Conservation (phyloP, 2,329 filamentous ascomycete genomes). For the Penicillium sp. region DNA sequence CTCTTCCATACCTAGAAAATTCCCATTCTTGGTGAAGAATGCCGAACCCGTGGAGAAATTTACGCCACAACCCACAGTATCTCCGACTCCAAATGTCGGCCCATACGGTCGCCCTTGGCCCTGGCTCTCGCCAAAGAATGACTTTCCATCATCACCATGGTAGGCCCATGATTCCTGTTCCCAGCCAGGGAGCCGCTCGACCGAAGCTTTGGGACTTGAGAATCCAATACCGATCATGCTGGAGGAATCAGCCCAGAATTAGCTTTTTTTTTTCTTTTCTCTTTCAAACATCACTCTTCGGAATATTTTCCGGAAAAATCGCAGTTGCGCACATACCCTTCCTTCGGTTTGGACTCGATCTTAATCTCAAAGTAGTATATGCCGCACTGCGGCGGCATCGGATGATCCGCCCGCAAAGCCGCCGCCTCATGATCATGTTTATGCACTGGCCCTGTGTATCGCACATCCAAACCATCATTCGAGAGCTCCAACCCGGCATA, state of each 20-base stretch:
- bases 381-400: constrained; percentile 86
- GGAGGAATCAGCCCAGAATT: constrained; percentile 6
- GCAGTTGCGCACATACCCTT: constrained; percentile 56
- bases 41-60: constrained; percentile 64
- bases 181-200: constrained; percentile 67
- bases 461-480: constrained; percentile 72
- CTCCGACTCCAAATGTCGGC: constrained; percentile 61
- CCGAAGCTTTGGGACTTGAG: constrained; percentile 60
- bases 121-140: constrained; percentile 62
- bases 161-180: constrained; percentile 69
- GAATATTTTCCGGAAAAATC: not conserved
- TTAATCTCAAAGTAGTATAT: constrained; percentile 91
- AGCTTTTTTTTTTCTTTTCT: not conserved
- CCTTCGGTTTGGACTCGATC: constrained; percentile 67
- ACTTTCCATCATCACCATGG: constrained; percentile 67
- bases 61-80: constrained; percentile 67
- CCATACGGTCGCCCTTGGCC: constrained; percentile 61
- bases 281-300: not conserved
- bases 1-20: constrained; percentile 55
- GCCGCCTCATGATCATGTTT: constrained; percentile 74
- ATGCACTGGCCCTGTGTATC: constrained; percentile 60
- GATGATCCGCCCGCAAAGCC: constrained; percentile 78
- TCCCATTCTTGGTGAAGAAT: constrained; percentile 69
- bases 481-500: constrained; percentile 72
- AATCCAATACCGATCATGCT: constrained; percentile 61